These are phyloP conservation scores for Medicago ruthenica DNA, from an alignment of 306 rosid species.

Conservation along the genomic window DNA sequence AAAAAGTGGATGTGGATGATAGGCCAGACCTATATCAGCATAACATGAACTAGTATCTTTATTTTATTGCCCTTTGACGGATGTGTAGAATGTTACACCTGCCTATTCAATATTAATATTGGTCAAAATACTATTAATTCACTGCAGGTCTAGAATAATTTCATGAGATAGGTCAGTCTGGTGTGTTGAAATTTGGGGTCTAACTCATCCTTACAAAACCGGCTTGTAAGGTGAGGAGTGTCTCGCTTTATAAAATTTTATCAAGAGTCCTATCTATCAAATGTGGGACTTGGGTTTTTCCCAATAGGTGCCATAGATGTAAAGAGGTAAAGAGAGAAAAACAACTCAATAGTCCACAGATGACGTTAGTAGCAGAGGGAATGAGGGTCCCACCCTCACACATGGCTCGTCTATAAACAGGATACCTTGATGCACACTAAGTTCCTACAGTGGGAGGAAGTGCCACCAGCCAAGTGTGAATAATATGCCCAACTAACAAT, in stretches of 20 bases:
- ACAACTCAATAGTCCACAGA: too few relatives aligned
- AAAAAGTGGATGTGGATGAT: neutral
- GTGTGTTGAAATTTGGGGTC: neutral
- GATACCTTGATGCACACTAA: neutral
- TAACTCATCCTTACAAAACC: too few relatives aligned
- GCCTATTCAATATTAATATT: neutral
- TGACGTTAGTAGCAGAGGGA: too few relatives aligned
- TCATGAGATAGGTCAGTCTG: neutral
- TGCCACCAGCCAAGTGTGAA: neutral
- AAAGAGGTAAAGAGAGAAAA: neutral
- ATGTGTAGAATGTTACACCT: neutral
- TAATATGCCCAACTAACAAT: neutral
- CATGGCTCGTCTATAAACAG: neutral
- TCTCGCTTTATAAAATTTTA: too few relatives aligned
- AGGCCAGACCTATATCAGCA: neutral
- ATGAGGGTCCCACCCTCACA: too few relatives aligned
- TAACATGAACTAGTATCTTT: neutral
- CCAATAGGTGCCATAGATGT: neutral
- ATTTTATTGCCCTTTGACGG: neutral
- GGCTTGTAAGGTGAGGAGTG: too few relatives aligned
- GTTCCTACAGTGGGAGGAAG: neutral
- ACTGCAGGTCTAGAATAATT: neutral
- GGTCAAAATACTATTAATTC: neutral
- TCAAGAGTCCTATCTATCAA: too few relatives aligned
- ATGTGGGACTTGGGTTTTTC: too few relatives aligned